A percentile compares a stretch with the other conserved stretches of the same genome.
phyloP scores from a whole-genome alignment of 257 asterid species.

The Primulina eburnea region DNA sequence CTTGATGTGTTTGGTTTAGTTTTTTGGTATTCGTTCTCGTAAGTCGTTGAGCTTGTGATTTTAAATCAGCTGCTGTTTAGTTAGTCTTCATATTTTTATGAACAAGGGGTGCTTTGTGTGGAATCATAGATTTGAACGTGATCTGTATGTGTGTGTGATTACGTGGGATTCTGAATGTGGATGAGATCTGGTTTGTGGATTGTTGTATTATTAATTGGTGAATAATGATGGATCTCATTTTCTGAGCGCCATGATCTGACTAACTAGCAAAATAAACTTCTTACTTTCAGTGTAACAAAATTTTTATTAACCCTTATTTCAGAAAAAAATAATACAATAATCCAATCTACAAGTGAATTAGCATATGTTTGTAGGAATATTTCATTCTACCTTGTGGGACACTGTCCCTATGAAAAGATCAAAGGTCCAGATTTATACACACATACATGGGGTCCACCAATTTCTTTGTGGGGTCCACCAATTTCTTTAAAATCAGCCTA shows the following conservation, averaged over 20 bases:
- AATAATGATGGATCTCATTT: not conserved
- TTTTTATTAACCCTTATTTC: no score
- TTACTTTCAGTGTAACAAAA: no score
- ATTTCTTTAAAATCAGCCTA: no score
- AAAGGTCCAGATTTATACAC: no score
- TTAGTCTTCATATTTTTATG: not conserved
- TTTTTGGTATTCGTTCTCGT: not conserved
- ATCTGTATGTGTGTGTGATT: not conserved
- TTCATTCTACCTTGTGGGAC: no score
- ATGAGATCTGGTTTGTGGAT: not conserved
- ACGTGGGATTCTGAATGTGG: not conserved
- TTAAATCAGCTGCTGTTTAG: no score
- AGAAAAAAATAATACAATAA: no score
- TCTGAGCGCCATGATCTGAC: not conserved
- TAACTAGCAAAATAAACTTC: not conserved
- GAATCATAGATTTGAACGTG: not conserved
- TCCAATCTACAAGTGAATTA: not conserved
- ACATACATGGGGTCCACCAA: no score
- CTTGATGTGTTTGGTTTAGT: conserved; percentile 11
- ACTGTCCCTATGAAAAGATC: no score
- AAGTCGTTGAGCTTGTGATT: not conserved
- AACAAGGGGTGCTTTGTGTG: not conserved
- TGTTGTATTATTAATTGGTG: not conserved
- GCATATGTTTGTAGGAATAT: no score
- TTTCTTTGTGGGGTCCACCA: no score